Conservation (phyloP, 805 yeast genomes). For the Wickerhamomyces silvicola region DNA sequence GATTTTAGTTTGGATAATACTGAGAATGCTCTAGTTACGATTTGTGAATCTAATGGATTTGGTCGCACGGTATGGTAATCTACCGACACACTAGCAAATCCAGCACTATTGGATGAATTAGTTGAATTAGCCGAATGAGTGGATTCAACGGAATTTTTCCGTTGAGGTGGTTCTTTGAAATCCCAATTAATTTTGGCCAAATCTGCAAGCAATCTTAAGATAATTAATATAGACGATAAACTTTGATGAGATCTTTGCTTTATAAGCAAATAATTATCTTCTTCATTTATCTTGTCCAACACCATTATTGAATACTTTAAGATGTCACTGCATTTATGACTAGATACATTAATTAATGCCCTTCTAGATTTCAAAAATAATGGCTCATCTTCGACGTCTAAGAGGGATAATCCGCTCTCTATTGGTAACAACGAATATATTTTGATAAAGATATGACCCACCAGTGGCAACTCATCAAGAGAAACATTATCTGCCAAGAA, state of each 20-base stretch:
- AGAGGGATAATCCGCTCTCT: slow-evolving; percentile 27
- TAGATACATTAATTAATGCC: slow-evolving; percentile 26
- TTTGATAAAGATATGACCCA: slow-evolving; percentile 29
- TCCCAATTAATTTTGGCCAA: slow-evolving; percentile 36
- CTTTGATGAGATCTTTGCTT: slow-evolving; percentile 22
- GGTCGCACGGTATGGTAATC: slow-evolving; percentile 31
- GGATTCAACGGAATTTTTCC: slow-evolving; percentile 19
- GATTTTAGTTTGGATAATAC: slow-evolving; percentile 27
- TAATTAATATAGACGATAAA: slow-evolving; percentile 29
- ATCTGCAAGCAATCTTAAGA: slow-evolving; percentile 35
- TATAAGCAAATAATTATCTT: slow-evolving; percentile 21
- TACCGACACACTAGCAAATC: slow-evolving; percentile 27
- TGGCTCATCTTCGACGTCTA: slow-evolving; percentile 32
- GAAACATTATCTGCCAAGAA: slow-evolving; percentile 6
- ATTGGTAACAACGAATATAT: slow-evolving; percentile 30
- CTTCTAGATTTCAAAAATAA: slow-evolving; percentile 27
- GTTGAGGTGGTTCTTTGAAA: slow-evolving; percentile 19
- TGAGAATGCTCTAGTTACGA: slow-evolving; percentile 24
- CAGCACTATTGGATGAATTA: slow-evolving; percentile 19
- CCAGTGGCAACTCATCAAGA: slow-evolving; percentile 19
- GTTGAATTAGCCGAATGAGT: slow-evolving; percentile 14
- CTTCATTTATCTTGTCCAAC: slow-evolving; percentile 23
- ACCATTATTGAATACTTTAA: slow-evolving; percentile 20
- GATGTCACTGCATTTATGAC: slow-evolving; percentile 26
- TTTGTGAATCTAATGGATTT: slow-evolving; percentile 17